These are phyloP conservation scores for Chytriomyces confervae DNA, from an alignment of 192 early-diverging fungal genomes.

Conservation along the genomic window DNA sequence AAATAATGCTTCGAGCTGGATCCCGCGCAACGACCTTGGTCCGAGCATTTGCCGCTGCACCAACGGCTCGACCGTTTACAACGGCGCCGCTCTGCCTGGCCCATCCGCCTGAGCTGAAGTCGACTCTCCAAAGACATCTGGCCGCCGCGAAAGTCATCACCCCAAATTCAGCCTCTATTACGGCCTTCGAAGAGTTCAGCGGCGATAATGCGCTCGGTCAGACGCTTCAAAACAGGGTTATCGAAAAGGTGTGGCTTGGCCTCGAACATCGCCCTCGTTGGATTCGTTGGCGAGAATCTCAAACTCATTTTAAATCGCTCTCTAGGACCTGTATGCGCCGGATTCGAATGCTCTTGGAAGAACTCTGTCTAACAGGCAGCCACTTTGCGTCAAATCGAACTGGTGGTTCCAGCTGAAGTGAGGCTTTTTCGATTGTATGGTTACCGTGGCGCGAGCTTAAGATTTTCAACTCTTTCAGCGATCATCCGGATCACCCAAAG, in stretches of 20 bases:
- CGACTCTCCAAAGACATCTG: not conserved
- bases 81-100: not conserved
- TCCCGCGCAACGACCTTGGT: no score
- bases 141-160: not conserved
- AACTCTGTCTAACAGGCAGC: not conserved
- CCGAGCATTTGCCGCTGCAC: no score
- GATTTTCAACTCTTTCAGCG: conserved; percentile 20
- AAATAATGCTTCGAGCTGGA: no score
- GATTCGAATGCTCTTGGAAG: not conserved
- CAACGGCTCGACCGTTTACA: no score
- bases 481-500: conserved; percentile 54
- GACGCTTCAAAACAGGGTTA: not conserved
- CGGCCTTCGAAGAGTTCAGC: not conserved
- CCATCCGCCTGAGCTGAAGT: not conserved
- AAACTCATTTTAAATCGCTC: not conserved
- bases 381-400: conserved; percentile 40
- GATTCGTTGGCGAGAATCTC: not conserved
- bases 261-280: not conserved
- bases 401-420: conserved; percentile 57
- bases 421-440: not conserved
- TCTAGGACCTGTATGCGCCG: not conserved
- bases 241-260: not conserved
- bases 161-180: not conserved
- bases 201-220: not conserved
- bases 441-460: no score